These are phyloP conservation scores for Actinomortierella wolfii DNA, from an alignment of 371 early-diverging fungal species.

Conservation along the genomic window DNA sequence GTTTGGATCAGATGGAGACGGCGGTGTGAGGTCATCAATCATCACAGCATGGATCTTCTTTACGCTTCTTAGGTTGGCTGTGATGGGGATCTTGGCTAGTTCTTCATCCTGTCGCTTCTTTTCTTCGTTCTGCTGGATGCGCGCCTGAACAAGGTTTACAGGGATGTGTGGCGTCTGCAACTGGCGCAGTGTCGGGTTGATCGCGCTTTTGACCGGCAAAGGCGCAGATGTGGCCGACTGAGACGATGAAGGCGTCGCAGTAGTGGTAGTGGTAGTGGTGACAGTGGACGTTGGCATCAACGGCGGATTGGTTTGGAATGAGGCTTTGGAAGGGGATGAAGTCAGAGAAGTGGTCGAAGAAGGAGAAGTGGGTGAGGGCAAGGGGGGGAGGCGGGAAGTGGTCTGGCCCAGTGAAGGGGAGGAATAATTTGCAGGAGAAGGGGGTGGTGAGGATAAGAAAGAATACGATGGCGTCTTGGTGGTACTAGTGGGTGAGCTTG, in stretches of 20 bases:
- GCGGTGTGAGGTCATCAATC: conserved; percentile 8
- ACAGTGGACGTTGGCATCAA: conserved; percentile 3
- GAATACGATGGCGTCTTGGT: too few species aligned
- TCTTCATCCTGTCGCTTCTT: conserved; percentile 30
- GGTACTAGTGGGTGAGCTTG: too few species aligned
- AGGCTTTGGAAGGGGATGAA: too few species aligned
- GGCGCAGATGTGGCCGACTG: not conserved
- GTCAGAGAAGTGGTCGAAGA: too few species aligned
- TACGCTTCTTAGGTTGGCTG: conserved; percentile 40
- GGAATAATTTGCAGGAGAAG: too few species aligned
- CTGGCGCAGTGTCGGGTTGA: conserved; percentile 36
- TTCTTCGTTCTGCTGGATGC: conserved; percentile 42
- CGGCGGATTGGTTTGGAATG: not conserved
- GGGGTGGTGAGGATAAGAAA: too few species aligned
- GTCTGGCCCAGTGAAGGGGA: too few species aligned
- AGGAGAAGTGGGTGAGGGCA: too few species aligned
- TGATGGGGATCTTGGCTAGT: conserved; percentile 44
- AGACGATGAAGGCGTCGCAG: not conserved
- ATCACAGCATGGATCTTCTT: conserved; percentile 45
- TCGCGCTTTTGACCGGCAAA: conserved; percentile 15
- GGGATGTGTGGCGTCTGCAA: conserved; percentile 43
- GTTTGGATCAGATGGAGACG: too few species aligned
- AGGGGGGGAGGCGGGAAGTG: too few species aligned
- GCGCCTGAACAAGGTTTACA: conserved; percentile 35
- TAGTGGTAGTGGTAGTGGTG: not conserved